Percentiles rank a stretch among this genome's conserved stretches.
Conservation (phyloP, 805 yeast genomes). For the Schwanniomyces sp. region DNA sequence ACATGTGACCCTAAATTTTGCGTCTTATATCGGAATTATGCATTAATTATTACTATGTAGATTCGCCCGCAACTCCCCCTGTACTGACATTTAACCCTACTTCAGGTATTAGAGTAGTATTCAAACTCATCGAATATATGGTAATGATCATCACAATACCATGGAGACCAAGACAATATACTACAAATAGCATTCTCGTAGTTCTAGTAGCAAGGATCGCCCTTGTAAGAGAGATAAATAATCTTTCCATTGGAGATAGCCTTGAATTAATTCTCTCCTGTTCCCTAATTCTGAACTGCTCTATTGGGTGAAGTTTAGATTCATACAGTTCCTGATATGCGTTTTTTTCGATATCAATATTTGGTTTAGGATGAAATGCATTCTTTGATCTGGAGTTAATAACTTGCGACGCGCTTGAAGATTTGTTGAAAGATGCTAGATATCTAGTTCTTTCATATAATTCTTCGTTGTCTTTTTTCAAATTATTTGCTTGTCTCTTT, state of each 20-base stretch:
- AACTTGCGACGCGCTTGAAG: constrained; percentile 6
- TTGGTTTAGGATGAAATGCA: constrained; percentile 30
- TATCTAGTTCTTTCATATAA: constrained; percentile 77
- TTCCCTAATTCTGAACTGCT: constrained; percentile 75
- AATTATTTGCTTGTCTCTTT: constrained; percentile 58
- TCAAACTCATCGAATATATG: constrained; percentile 51
- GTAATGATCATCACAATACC: constrained; percentile 66
- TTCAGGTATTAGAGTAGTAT: constrained; percentile 46
- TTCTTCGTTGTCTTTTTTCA: constrained; percentile 74
- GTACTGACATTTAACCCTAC: constrained; percentile 41
- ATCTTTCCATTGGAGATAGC: constrained; percentile 74
- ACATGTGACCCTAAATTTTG: constrained; percentile 2
- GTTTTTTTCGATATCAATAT: constrained; percentile 53
- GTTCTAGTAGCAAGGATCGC: constrained; percentile 72
- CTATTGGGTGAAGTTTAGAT: constrained; percentile 78
- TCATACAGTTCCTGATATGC: constrained; percentile 66
- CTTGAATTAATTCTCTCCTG: constrained; percentile 70
- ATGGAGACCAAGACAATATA: constrained; percentile 76
- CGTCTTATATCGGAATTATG: background rate
- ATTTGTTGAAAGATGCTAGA: constrained; percentile 48
- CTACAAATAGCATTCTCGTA: constrained; percentile 69
- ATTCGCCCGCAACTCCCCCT: constrained; percentile 32
- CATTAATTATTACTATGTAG: background rate
- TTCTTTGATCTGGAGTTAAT: constrained; percentile 14
- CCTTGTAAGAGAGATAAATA: constrained; percentile 71